Evolutionary conservation across 257 asterid species (phyloP), one percentile per base, ranked within the genome.

Genomic region (Nicotiana knightiana): DNA sequence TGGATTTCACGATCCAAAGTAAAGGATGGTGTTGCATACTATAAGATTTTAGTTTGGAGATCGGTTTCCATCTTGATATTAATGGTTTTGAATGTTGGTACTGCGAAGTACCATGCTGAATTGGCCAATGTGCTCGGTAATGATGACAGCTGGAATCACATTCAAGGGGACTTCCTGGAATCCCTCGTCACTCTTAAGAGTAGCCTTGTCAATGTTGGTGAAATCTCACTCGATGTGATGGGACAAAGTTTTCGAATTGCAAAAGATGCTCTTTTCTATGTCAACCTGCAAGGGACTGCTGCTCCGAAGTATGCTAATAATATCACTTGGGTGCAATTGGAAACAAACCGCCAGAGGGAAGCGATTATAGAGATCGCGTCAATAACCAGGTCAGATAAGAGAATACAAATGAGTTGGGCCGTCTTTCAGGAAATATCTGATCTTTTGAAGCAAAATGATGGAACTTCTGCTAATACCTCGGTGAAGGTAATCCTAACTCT

Each of bases 251-350:
- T 88, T 76, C 79, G 84, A 67, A 55, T 64, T 26, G 81, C 86
- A 3, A 89, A 90, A n/a, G 90, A 91, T 85, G 96, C 96, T 51
- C 57, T 90, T 21, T 87, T 91, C 62, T 77, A 85, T 79, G 89
- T 89, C 11, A 81, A 75, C 68, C 24, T 78, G 43, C 54, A 57
- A 33, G 84, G 79, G 43, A 75, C 65, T 32, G 6, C 43, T 9
- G 61, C 11, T 17, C 15, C 48, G 2, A 17, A 9, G 7, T 80
- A 82, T 75, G 86, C 93, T 3, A 86, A 86, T 77, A 90, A 28
- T 28, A 28, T 90, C 17, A 53, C 87, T 81, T 81, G 65, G 26
- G 78, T 93, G 13, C 87, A 86, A 68, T 76, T 86, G 84, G 43
- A 84, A 32, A 67, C 61, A 6, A 81, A 81, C 46, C 30, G 83